Evolutionary conservation across 352 stramenopile species (phyloP).

Genomic region (Pilasporangium apinafurcum): DNA sequence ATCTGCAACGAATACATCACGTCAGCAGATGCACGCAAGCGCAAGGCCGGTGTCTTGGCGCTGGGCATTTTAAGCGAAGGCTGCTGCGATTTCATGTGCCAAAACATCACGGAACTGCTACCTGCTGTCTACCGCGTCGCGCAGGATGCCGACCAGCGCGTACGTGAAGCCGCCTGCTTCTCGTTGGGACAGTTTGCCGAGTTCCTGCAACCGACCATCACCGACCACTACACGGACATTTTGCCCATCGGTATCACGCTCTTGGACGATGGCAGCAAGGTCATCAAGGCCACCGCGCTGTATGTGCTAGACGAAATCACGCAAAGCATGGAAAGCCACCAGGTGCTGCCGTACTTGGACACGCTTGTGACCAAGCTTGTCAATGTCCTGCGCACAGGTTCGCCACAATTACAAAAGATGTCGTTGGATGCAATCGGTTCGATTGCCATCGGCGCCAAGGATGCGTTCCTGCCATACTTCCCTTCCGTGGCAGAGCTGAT

Average conservation of each 20-base stretch:
- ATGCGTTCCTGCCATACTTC: conserved; percentile 96
- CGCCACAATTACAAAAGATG: conserved; percentile 96
- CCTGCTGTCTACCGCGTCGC: conserved; percentile 89
- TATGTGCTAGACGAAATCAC: conserved; percentile 99
- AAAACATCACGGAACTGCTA: conserved; percentile 92
- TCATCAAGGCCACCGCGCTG: conserved; percentile 94
- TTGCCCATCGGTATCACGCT: conserved; percentile 94
- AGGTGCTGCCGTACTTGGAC: conserved; percentile 93
- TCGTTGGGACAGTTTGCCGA: conserved; percentile 97
- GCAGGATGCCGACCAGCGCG: conserved; percentile 88
- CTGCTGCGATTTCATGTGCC: conserved; percentile 92
- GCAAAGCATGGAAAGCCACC: conserved; percentile 94
- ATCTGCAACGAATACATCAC: conserved; percentile 89
- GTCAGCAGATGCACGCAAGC: conserved; percentile 82
- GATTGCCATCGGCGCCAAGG: conserved; percentile 95
- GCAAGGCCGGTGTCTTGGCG: conserved; percentile 95
- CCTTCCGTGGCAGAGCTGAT: conserved; percentile 80
- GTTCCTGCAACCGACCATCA: conserved; percentile 97
- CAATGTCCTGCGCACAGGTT: conserved; percentile 87
- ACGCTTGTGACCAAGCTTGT: conserved; percentile 95
- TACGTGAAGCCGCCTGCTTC: conserved; percentile 97
- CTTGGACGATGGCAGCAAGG: conserved; percentile 91
- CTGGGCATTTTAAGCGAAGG: conserved; percentile 97
- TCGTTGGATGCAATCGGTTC: conserved; percentile 93
- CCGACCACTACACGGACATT: conserved; percentile 93